A percentile compares a stretch with the other conserved stretches of the same genome.
These are phyloP conservation scores for Claviceps sp. DNA, from an alignment of 2,329 filamentous ascomycete genomes.

Conservation along the genomic window DNA sequence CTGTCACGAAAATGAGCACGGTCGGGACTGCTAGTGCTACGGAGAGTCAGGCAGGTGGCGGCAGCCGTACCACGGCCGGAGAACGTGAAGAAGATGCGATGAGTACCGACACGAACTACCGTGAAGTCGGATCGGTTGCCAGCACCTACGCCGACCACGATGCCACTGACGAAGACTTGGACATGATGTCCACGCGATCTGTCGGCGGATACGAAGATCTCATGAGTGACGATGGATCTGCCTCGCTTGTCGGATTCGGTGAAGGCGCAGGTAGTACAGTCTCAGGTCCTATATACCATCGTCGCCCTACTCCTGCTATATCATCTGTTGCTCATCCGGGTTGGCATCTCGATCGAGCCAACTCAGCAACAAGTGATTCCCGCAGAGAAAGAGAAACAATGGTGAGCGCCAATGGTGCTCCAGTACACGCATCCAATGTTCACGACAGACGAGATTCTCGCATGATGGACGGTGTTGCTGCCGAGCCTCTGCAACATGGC, in stretches of 20 bases:
- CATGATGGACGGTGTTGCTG: conserved; percentile 53
- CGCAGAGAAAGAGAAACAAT: conserved; percentile 21
- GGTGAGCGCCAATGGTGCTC: conserved; percentile 26
- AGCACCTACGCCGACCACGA: conserved; percentile 32
- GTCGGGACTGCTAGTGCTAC: conserved; percentile 86
- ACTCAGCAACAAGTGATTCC: conserved; percentile 38
- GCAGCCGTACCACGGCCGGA: conserved; percentile 37
- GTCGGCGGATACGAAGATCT: conserved; percentile 49
- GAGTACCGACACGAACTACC: conserved; percentile 51
- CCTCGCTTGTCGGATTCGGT: conserved; percentile 80
- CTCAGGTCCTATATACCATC: conserved; percentile 60
- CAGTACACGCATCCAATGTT: conserved; percentile 30
- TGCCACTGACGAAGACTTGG: conserved; percentile 41
- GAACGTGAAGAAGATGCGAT: conserved; percentile 53
- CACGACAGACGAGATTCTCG: conserved; percentile 46
- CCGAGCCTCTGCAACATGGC: conserved; percentile 35
- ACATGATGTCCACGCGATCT: conserved; percentile 31
- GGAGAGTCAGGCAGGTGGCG: conserved; percentile 51
- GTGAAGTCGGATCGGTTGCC: conserved; percentile 45
- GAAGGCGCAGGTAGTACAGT: conserved; percentile 81
- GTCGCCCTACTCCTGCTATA: conserved; percentile 30
- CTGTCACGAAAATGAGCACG: conserved; percentile 68
- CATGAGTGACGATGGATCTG: conserved; percentile 74
- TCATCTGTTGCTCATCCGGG: conserved; percentile 21
- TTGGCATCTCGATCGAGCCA: conserved; percentile 36